Evolutionary conservation across 495 filamentous ascomycete species (phyloP), one percentile per base, ranked within the genome.

Genomic region (Penicillium coffeae): DNA sequence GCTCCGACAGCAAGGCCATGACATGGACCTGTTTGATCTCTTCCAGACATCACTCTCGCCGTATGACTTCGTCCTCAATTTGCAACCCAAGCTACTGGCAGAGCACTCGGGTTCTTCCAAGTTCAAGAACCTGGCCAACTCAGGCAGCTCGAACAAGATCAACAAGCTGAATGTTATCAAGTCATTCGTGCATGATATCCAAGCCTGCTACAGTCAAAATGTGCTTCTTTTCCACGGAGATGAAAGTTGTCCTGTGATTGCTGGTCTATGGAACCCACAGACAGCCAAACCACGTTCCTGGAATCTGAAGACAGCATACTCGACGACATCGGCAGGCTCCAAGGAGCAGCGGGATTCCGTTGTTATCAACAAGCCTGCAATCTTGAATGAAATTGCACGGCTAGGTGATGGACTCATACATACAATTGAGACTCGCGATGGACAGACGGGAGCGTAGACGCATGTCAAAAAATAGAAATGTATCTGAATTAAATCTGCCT

Each of bases 11-110:
- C 61, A 84, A 38, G 77, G 72, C 7, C 44, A 77, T 3, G 65
- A 74, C n/a, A 64, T 89, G 16, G 77, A 88, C 46, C 43, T 70
- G 5, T 70, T 76, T 20, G 67, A 71, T 3, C 71, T 98, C 1
- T 97, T 97, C 66, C 71, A 74, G 10, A 73, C 83, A 2, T 74
- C 82, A 0, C 71, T 86, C 12, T 67, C 68, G 8, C 90, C 94
- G 21, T 97, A 89, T 61, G 89, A 97, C 59, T 89, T 96, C 57
- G 66, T 95, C 27, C 69, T 97, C 21, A 77, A 86, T 57, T 68
- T 97, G 8, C 76, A 81, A 7, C 48, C 71, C 5, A 82, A 77
- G 50, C 71, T 61, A 5, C 43, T 59, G 8, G 47, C 45, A 10
- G 53, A 59, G 67, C 39, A 56, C 46, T 59, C 56, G 33, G 37